Conservation (phyloP, 192 early-diverging fungal genomes). For the Gaertneriomyces sp. region DNA sequence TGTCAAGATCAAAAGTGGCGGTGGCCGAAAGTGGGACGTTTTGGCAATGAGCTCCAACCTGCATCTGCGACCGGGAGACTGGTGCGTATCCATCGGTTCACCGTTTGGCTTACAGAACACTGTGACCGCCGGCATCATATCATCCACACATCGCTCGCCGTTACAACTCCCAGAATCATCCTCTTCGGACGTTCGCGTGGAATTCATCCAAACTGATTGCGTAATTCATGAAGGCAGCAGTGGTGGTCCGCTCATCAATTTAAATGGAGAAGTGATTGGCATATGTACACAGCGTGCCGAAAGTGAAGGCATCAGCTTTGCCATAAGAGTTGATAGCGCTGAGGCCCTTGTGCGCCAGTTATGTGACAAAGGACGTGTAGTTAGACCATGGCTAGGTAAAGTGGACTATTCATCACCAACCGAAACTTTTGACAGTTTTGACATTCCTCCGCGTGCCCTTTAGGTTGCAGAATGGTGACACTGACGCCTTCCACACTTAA, state of each 20-base stretch:
- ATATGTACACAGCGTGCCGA: constrained; percentile 46
- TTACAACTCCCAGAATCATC: not conserved
- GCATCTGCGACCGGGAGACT: constrained; percentile 36
- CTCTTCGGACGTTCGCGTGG: constrained; percentile 36
- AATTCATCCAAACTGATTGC: constrained; percentile 55
- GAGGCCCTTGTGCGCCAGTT: constrained; percentile 45
- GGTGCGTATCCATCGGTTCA: constrained; percentile 48
- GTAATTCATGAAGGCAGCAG: constrained; percentile 47
- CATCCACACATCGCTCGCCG: constrained; percentile 21
- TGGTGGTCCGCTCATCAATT: constrained; percentile 50
- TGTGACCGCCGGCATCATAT: constrained; percentile 48
- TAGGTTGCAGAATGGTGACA: constrained; percentile 39
- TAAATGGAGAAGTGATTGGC: constrained; percentile 49
- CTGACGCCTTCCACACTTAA: constrained; percentile 38
- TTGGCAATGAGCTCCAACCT: constrained; percentile 22
- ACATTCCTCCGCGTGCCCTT: not conserved
- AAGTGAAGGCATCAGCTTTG: constrained; percentile 51
- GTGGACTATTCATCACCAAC: not conserved
- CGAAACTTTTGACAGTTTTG: not conserved
- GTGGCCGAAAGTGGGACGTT: constrained; percentile 9
- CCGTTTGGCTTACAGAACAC: constrained; percentile 52
- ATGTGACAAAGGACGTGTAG: constrained; percentile 33
- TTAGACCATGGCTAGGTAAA: constrained; percentile 44
- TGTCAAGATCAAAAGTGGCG: constrained; percentile 24
- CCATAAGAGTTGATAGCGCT: constrained; percentile 45